Percentiles rank a stretch among this genome's conserved stretches.
Conservation (phyloP, 1,139 yeast genomes). For the Saccharomyces hybrid region DNA sequence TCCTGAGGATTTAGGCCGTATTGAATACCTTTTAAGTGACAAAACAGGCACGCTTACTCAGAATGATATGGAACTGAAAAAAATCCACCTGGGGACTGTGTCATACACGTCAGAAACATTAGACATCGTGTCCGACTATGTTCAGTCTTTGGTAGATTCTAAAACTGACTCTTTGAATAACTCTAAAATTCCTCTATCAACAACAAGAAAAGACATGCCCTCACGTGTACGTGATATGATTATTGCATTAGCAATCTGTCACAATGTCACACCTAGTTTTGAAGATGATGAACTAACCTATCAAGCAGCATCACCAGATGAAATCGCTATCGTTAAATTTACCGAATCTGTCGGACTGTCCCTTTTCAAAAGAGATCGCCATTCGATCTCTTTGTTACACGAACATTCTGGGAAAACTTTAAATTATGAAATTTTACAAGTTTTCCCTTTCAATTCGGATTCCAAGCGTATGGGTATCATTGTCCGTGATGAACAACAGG, state of each 20-base stretch:
- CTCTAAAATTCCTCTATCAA: constrained; percentile 32
- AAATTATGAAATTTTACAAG: constrained; percentile 63
- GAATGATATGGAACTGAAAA: constrained; percentile 95
- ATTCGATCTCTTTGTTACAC: constrained; percentile 61
- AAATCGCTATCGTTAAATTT: constrained; percentile 90
- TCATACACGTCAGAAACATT: constrained; percentile 88
- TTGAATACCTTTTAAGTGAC: constrained; percentile 85
- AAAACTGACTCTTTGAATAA: constrained; percentile 11
- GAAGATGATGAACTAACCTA: constrained; percentile 64
- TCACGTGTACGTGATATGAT: constrained; percentile 72
- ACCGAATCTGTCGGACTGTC: constrained; percentile 81
- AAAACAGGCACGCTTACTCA: constrained; percentile 97
- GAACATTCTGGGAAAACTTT: constrained; percentile 46
- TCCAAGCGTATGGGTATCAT: constrained; percentile 94
- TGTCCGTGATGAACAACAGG: constrained; percentile 52
- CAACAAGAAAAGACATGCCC: constrained; percentile 59
- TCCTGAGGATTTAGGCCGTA: constrained; percentile 94
- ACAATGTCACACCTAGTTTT: constrained; percentile 84
- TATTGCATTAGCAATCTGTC: constrained; percentile 81
- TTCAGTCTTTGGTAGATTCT: constrained; percentile 32
- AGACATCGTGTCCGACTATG: constrained; percentile 76
- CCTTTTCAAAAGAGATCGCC: constrained; percentile 72
- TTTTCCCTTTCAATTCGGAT: constrained; percentile 92
- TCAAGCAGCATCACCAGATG: constrained; percentile 99
- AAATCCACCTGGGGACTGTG: constrained; percentile 84